phyloP scores from a whole-genome alignment of 441 rosid species.

The Raphanus hybrid region DNA sequence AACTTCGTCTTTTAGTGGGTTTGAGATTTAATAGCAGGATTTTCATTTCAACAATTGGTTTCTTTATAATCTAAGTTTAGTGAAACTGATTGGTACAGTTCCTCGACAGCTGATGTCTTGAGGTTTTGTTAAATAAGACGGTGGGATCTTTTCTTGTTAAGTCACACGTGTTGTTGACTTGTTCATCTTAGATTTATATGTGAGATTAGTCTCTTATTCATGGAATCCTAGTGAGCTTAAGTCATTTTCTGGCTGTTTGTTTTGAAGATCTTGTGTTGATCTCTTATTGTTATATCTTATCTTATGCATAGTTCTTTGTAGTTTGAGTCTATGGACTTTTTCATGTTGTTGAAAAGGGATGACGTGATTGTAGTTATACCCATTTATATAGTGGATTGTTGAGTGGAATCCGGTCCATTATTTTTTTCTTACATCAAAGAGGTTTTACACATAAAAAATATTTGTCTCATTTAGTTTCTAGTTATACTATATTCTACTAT shows the following conservation, averaged over 20 bases:
- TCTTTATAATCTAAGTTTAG: neutral
- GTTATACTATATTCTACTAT: too few species aligned
- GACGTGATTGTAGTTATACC: neutral
- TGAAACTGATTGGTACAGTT: neutral
- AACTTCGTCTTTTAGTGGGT: neutral
- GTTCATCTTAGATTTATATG: neutral
- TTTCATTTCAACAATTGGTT: neutral
- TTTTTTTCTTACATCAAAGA: neutral
- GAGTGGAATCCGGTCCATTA: neutral
- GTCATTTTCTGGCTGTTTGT: neutral
- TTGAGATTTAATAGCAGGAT: neutral
- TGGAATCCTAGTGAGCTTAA: neutral
- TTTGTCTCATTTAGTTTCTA: neutral
- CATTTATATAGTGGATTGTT: neutral
- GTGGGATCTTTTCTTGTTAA: neutral
- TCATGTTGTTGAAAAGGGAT: neutral
- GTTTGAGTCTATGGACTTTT: neutral
- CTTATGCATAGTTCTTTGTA: neutral
- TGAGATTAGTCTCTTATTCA: neutral
- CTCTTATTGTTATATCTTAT: neutral
- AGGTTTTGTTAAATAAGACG: neutral
- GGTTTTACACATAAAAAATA: neutral
- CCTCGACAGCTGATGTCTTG: neutral
- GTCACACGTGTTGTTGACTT: neutral
- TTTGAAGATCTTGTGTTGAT: neutral